Evolutionary conservation across 2,329 filamentous ascomycete genomes (phyloP).

Genomic region (Drechslerella coelobrocha): DNA sequence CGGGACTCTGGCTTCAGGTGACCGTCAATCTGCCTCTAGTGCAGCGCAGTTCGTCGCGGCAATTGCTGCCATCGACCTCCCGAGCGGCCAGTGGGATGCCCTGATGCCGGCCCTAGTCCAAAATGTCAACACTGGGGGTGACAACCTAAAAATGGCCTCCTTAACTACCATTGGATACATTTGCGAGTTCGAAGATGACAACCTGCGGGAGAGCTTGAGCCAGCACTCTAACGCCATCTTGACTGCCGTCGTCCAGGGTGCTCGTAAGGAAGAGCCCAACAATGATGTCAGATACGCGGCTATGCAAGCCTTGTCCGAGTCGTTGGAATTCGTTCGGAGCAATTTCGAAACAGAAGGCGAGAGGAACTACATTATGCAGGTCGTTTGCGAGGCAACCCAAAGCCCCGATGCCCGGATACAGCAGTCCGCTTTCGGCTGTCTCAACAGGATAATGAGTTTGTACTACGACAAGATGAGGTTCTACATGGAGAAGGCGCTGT

Average conservation of each 20-base stretch:
- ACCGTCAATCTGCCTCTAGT: constrained; percentile 82
- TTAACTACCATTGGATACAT: constrained; percentile 97
- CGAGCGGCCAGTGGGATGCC: constrained; percentile 89
- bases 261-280: constrained; percentile 94
- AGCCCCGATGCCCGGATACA: constrained; percentile 89
- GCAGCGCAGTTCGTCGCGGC: constrained; percentile 94
- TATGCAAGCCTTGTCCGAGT: constrained; percentile 92
- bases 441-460: constrained; percentile 97
- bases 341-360: constrained; percentile 99
- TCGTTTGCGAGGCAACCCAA: constrained; percentile 98
- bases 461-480: constrained; percentile 99
- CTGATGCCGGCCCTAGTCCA: constrained; percentile 87
- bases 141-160: constrained; percentile 91
- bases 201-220: constrained; percentile 79
- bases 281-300: constrained; percentile 88
- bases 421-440: constrained; percentile 92
- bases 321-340: constrained; percentile 93
- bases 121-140: constrained; percentile 84
- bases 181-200: constrained; percentile 90
- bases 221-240: constrained; percentile 96
- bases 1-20: constrained; percentile 80
- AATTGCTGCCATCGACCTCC: constrained; percentile 92
- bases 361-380: constrained; percentile 99
- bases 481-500: constrained; percentile 99
- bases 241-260: constrained; percentile 95